Evolutionary conservation across 306 rosid species (phyloP).

Genomic region (Gastrolobium villosum): DNA sequence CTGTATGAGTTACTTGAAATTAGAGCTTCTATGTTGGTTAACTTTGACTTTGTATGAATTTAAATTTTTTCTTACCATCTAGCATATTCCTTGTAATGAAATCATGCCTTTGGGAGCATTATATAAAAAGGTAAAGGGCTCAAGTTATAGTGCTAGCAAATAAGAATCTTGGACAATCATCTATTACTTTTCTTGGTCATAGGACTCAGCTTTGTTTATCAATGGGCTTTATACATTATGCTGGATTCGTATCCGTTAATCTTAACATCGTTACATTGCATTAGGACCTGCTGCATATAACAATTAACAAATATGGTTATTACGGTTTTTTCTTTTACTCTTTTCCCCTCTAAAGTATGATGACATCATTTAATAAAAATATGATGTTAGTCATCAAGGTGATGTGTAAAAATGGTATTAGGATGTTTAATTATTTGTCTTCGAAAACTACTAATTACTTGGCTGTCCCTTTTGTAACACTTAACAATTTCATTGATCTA

Average conservation of each 20-base stretch:
- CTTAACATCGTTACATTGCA: background rate
- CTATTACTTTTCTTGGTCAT: slow-evolving; percentile 1
- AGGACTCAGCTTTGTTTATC: background rate
- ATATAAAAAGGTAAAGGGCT: slow-evolving; percentile 11
- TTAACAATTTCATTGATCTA: background rate
- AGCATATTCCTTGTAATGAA: background rate
- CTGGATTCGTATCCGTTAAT: slow-evolving; percentile 17
- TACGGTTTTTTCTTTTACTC: background rate
- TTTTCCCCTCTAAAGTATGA: background rate
- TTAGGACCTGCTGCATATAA: background rate
- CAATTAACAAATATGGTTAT: background rate
- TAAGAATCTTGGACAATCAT: background rate
- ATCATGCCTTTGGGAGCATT: background rate
- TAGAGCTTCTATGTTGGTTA: background rate
- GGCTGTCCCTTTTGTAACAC: background rate
- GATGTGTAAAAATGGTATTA: slow-evolving; percentile 28
- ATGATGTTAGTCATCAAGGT: background rate
- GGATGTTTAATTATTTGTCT: slow-evolving; percentile 8
- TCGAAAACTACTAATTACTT: background rate
- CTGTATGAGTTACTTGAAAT: background rate
- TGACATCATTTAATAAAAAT: slow-evolving; percentile 6
- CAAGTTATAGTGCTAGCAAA: background rate
- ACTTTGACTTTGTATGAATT: background rate
- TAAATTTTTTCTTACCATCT: slow-evolving; percentile 11
- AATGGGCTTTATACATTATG: slow-evolving; percentile 1